A percentile compares a stretch with the other conserved stretches of the same genome.
phyloP scores from a whole-genome alignment of 2,329 filamentous ascomycete genomes.

The Neofusicoccum kwambonambiense region DNA sequence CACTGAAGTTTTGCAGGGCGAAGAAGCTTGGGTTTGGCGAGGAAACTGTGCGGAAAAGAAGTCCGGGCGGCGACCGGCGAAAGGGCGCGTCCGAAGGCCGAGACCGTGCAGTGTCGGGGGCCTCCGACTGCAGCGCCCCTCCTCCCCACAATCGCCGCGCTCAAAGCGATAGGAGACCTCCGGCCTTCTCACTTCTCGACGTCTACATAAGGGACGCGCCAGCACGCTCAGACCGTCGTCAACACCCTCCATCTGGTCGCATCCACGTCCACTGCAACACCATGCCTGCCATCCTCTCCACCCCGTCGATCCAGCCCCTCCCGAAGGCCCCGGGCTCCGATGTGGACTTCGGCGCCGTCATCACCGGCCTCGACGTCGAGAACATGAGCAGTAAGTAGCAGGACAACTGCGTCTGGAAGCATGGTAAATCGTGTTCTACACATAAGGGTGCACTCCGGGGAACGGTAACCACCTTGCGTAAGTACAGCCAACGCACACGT shows the following conservation, averaged over 20 bases:
- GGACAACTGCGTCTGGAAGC: slow-evolving; percentile 21
- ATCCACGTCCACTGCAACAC: neutral
- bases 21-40: too few species aligned
- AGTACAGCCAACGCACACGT: neutral
- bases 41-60: neutral
- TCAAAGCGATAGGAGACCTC: slow-evolving; percentile 10
- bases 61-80: neutral
- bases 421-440: neutral
- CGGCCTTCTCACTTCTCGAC: neutral
- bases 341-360: slow-evolving; percentile 58
- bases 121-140: neutral
- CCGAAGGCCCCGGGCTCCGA: slow-evolving; percentile 24
- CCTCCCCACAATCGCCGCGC: neutral
- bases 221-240: neutral
- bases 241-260: neutral
- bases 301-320: slow-evolving; percentile 20
- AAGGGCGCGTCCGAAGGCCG: neutral
- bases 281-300: slow-evolving; percentile 16
- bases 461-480: slow-evolving; percentile 58
- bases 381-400: slow-evolving; percentile 57
- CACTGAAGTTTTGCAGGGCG: too few species aligned
- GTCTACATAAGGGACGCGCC: neutral
- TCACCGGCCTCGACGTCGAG: slow-evolving; percentile 61
- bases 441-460: slow-evolving; percentile 56
- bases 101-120: neutral